Evolutionary conservation across 164 flowering plant genomes (phyloP).

Genomic region (Echeveria elegans): DNA sequence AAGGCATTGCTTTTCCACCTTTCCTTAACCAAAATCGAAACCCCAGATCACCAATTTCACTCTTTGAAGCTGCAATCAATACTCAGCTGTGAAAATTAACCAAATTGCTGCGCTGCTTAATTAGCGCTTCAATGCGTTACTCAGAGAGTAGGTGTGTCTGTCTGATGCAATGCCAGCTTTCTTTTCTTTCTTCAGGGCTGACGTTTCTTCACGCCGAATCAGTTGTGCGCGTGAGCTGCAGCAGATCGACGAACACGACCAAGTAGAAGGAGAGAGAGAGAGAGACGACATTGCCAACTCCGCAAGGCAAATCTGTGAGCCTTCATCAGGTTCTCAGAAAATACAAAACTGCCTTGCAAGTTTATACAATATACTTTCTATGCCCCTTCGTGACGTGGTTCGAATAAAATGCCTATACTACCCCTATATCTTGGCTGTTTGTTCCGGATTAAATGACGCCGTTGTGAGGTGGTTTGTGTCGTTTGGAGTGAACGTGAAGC

Average conservation of each 20-base stretch:
- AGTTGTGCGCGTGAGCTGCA: conserved; percentile 53
- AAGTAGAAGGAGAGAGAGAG: conserved; percentile 7
- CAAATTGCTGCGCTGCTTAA: neutral
- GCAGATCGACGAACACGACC: conserved; percentile 6
- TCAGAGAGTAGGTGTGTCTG: neutral
- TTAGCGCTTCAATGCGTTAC: conserved; percentile 6
- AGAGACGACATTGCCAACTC: conserved; percentile 42
- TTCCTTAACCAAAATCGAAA: neutral
- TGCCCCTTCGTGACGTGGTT: no score
- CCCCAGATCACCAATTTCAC: conserved; percentile 1
- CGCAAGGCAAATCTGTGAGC: conserved; percentile 32
- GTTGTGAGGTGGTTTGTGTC: no score
- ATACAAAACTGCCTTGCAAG: neutral
- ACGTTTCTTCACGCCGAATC: neutral
- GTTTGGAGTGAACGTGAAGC: conserved; percentile 3
- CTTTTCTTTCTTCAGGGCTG: no score
- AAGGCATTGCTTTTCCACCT: conserved; percentile 46
- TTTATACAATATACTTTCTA: neutral
- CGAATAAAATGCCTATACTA: no score
- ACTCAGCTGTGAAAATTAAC: no score
- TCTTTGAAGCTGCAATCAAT: no score
- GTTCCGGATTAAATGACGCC: no score
- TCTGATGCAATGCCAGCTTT: neutral
- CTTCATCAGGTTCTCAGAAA: neutral
- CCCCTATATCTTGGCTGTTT: no score